Percentiles rank a stretch among this genome's conserved stretches.
phyloP scores from a whole-genome alignment of 2,329 filamentous ascomycete genomes.

The Penicillium sp. region DNA sequence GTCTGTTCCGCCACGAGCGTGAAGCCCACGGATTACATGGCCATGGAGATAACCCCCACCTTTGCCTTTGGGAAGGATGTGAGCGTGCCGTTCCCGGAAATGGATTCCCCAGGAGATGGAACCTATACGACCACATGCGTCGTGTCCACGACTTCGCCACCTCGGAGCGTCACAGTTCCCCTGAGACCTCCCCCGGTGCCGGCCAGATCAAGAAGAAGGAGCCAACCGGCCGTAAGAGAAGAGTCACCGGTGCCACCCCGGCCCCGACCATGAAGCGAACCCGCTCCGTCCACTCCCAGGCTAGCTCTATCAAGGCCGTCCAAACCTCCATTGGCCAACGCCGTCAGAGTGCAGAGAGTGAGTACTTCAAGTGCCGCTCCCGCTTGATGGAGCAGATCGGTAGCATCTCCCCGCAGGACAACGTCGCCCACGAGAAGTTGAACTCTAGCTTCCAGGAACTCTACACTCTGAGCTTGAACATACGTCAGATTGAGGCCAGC shows the following conservation, averaged over 20 bases:
- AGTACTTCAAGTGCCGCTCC: slow-evolving; percentile 44
- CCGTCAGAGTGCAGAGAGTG: slow-evolving; percentile 44
- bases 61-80: slow-evolving; percentile 85
- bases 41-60: slow-evolving; percentile 87
- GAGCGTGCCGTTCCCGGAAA: slow-evolving; percentile 79
- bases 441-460: slow-evolving; percentile 48
- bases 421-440: slow-evolving; percentile 45
- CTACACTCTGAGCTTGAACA: slow-evolving; percentile 45
- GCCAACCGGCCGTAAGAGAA: slow-evolving; percentile 39
- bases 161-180: slow-evolving; percentile 45
- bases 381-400: slow-evolving; percentile 42
- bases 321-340: slow-evolving; percentile 39
- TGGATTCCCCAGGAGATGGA: slow-evolving; percentile 94
- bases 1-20: slow-evolving; percentile 89
- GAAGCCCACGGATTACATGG: slow-evolving; percentile 96
- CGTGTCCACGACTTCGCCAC: slow-evolving; percentile 72
- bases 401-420: slow-evolving; percentile 43
- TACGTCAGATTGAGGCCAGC: slow-evolving; percentile 45
- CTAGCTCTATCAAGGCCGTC: slow-evolving; percentile 34
- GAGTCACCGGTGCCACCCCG: slow-evolving; percentile 38
- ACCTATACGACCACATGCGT: slow-evolving; percentile 95
- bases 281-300: slow-evolving; percentile 41
- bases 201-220: slow-evolving; percentile 43
- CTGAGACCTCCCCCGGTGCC: slow-evolving; percentile 39
- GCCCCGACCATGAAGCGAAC: slow-evolving; percentile 46